Base-by-base conservation (phyloP, 768 basidiomycete species). In the Tulasnella sp. region DNA sequence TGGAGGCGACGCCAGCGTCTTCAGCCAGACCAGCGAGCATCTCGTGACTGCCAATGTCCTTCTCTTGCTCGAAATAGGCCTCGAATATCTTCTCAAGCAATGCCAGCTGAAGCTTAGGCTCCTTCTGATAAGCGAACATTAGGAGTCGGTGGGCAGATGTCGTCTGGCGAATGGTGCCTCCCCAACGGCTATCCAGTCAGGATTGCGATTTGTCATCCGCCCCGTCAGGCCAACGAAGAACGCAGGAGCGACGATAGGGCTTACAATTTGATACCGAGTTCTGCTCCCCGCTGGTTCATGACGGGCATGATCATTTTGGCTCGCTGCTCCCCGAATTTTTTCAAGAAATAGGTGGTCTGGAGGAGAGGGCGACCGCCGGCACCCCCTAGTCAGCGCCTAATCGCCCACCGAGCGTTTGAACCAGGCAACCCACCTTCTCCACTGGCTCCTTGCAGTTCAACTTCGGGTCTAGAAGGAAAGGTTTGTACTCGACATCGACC, bases 141-240 rank as follows among this genome's bases (percentile, higher is more conserved):
- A 91, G 87, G 38, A 96, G 87, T 16, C 94, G 89, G 84, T 95
- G 94, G 12, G 92, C 92, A 27, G 87, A 86, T 48, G 88, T 90
- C n/a, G 93, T 92, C 82, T 90, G 89, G 76, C 89, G 87, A 81
- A 94, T 87, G 19, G 87, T 87, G 27, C 93, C 93, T 21, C 87
- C 87, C 82, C 90, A 90, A 5, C 87, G 86, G 76, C 92, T 93
- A 82, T 21, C n/a, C 68, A n/a, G 48, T 56, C 27, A 44, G 56
- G 52, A 71, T 40, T 75, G 62, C 34, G 36, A 83, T 62, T 24
- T 79, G 71, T 82, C 74, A 44, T 14, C 71, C n/a, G 36, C 27
- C 34, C n/a, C 2, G 8, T 72, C 62, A 46, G 27, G 46, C 40
- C 36, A 36, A 36, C 40, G 39, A 31, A 73, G 74, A 16, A 42